Evolutionary conservation across 495 filamentous ascomycete genomes (phyloP).

Genomic region (Aspergillus funiculosus): DNA sequence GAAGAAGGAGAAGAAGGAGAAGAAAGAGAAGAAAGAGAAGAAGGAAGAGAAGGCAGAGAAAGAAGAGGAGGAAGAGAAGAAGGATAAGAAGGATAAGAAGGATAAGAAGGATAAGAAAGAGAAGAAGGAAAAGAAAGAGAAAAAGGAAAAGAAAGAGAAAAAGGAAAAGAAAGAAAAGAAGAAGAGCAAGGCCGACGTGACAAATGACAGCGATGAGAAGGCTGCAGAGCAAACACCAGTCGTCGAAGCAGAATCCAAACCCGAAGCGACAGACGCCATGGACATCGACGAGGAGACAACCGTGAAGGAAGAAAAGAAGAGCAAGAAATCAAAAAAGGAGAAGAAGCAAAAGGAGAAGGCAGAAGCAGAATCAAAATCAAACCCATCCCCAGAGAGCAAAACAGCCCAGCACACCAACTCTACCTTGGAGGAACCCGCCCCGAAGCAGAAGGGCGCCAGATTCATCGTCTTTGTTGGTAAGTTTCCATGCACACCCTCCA

Average conservation of each 20-base stretch:
- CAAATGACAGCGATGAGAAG: neutral
- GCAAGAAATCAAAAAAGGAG: constrained; percentile 17
- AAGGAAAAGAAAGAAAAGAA: constrained; percentile 19
- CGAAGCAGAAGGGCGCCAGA: constrained; percentile 46
- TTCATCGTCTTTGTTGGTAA: constrained; percentile 84
- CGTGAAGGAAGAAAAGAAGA: constrained; percentile 12
- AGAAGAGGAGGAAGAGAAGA: constrained; percentile 15
- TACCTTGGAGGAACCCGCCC: constrained; percentile 17
- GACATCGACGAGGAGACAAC: constrained; percentile 9
- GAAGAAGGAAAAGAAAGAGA: constrained; percentile 18
- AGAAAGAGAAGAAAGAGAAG: constrained; percentile 11
- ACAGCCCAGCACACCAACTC: no score
- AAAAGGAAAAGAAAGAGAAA: constrained; percentile 13
- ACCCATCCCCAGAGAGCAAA: constrained; percentile 19
- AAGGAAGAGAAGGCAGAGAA: constrained; percentile 8
- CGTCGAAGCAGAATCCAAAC: constrained; percentile 1
- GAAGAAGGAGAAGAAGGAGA: constrained; percentile 10
- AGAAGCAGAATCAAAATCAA: constrained; percentile 19
- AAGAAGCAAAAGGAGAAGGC: constrained; percentile 14
- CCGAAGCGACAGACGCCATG: constrained; percentile 3
- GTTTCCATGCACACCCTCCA: constrained; percentile 3
- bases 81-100: constrained; percentile 6
- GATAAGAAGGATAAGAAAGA: constrained; percentile 18
- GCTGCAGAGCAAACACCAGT: neutral
- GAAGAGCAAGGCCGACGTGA: constrained; percentile 7